A percentile compares a stretch with the other conserved stretches of the same genome.
These are phyloP conservation scores for Exophiala phaeomuriformis DNA, from an alignment of 2,329 filamentous ascomycete species.

Conservation along the genomic window DNA sequence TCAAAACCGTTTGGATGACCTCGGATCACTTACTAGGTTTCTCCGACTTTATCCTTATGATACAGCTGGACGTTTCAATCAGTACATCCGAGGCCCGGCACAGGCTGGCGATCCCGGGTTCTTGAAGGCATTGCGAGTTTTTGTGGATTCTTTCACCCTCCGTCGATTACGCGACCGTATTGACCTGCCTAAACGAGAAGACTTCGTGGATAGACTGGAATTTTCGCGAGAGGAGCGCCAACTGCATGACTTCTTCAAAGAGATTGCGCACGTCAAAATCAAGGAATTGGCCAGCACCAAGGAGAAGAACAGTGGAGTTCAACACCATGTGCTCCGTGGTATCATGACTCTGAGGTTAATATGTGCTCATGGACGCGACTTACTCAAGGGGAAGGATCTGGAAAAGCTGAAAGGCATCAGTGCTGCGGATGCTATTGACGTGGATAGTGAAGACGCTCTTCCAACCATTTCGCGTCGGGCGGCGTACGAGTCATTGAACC, in stretches of 20 bases:
- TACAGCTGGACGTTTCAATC: conserved; percentile 64
- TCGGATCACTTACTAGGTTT: conserved; percentile 80
- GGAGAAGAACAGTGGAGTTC: conserved; percentile 54
- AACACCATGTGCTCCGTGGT: conserved; percentile 88
- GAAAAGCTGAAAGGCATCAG: conserved; percentile 72
- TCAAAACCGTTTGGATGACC: conserved; percentile 85
- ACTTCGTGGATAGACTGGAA: conserved; percentile 64
- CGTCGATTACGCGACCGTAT: conserved; percentile 89
- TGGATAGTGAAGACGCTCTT: conserved; percentile 64
- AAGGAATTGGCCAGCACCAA: conserved; percentile 63
- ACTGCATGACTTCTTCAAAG: conserved; percentile 78
- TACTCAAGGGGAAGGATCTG: conserved; percentile 77
- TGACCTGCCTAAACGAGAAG: conserved; percentile 65
- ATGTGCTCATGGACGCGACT: conserved; percentile 87
- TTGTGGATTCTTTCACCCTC: conserved; percentile 91
- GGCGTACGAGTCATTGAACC: conserved; percentile 75
- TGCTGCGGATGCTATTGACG: conserved; percentile 77
- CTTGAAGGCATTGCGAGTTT: conserved; percentile 72
- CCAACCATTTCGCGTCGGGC: conserved; percentile 58
- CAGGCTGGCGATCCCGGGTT: conserved; percentile 79
- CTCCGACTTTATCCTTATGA: conserved; percentile 79
- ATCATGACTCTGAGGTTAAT: conserved; percentile 84
- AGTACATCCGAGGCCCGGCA: conserved; percentile 76
- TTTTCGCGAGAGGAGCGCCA: conserved; percentile 68
- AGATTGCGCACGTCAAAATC: conserved; percentile 72